Conservation (phyloP, 768 basidiomycete genomes). For the Tricholoma saponaceum region DNA sequence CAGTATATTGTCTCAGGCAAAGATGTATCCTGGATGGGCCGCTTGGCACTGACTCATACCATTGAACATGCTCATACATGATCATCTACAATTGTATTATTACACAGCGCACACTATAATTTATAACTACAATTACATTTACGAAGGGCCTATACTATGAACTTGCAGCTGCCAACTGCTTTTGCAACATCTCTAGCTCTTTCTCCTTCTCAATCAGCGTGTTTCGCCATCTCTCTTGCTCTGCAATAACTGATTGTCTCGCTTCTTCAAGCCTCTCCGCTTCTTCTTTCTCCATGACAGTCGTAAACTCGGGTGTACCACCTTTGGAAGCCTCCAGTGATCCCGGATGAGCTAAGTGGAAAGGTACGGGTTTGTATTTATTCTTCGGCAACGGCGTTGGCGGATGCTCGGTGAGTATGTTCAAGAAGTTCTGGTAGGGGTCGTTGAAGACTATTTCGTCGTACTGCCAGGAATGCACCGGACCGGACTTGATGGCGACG, state of each 20-base stretch:
- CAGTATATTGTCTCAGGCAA: slow-evolving; percentile 44
- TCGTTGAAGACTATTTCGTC: slow-evolving; percentile 97
- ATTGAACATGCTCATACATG: slow-evolving; percentile 1
- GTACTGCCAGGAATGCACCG: slow-evolving; percentile 97
- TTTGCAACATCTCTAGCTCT: slow-evolving; percentile 69
- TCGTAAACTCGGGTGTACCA: slow-evolving; percentile 80
- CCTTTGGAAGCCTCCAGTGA: slow-evolving; percentile 64
- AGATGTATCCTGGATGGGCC: slow-evolving; percentile 92
- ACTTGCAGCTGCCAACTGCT: slow-evolving; percentile 35
- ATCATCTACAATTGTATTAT: neutral
- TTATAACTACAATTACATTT: slow-evolving; percentile 5
- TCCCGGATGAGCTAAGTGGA: slow-evolving; percentile 59
- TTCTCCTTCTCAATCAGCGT: slow-evolving; percentile 78
- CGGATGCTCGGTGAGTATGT: slow-evolving; percentile 73
- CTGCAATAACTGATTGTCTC: slow-evolving; percentile 59
- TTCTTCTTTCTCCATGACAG: slow-evolving; percentile 86
- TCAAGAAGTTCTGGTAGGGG: slow-evolving; percentile 84
- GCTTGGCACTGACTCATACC: slow-evolving; percentile 60
- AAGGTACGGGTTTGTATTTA: slow-evolving; percentile 62
- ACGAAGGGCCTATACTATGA: neutral
- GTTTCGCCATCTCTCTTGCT: slow-evolving; percentile 71
- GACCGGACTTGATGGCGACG: slow-evolving; percentile 60
- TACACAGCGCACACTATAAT: neutral
- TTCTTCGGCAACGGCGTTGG: slow-evolving; percentile 75
- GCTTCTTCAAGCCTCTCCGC: slow-evolving; percentile 76